Percentiles rank a stretch among this genome's conserved stretches.
Conservation (phyloP, 139 green algal species). For the Tetraselmis chui region DNA sequence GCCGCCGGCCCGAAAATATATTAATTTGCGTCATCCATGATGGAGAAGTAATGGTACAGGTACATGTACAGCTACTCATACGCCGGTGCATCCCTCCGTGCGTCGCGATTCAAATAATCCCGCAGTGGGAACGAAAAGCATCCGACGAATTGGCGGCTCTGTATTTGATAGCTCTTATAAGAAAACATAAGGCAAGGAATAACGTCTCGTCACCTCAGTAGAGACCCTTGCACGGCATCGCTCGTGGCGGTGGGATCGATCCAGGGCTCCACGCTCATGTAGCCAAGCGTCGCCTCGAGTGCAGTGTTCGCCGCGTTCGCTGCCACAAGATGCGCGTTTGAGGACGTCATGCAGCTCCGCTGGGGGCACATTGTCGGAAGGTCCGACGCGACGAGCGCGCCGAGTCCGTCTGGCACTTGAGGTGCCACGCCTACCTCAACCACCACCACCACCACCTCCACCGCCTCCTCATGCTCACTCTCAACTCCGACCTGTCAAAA, state of each 20-base stretch:
- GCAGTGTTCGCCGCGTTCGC: not conserved
- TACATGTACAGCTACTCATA: too few species aligned
- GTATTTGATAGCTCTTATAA: too few species aligned
- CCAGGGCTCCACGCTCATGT: not conserved
- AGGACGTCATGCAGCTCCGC: not conserved
- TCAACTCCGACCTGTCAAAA: not conserved
- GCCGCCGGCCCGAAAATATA: too few species aligned
- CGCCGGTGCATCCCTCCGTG: too few species aligned
- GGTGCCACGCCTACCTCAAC: not conserved
- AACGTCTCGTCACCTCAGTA: not conserved
- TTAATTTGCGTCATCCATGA: too few species aligned
- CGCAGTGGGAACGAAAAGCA: too few species aligned
- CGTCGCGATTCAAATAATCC: too few species aligned
- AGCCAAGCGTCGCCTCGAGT: not conserved
- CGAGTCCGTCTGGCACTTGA: not conserved
- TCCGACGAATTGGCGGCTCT: too few species aligned
- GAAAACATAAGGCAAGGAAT: too few species aligned
- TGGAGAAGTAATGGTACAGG: too few species aligned
- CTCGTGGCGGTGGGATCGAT: not conserved
- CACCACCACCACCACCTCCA: not conserved
- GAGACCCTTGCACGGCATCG: not conserved
- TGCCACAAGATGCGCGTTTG: not conserved
- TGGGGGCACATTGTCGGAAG: not conserved
- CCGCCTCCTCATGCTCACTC: not conserved
- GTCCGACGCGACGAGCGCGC: not conserved